Evolutionary conservation across 2,329 filamentous ascomycete genomes (phyloP).

Genomic region (Hymenoscyphus repandus): DNA sequence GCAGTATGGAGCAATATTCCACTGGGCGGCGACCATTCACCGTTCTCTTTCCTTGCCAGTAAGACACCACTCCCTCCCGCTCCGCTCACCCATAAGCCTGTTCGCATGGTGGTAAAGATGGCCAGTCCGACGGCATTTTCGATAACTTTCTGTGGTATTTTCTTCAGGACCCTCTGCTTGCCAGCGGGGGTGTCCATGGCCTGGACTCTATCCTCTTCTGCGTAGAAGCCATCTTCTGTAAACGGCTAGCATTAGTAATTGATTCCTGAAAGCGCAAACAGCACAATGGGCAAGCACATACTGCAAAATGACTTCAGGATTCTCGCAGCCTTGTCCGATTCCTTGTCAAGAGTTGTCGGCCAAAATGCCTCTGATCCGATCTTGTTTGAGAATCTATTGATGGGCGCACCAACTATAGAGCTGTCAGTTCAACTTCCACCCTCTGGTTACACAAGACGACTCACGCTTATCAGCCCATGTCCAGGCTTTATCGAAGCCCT

Average conservation of each 20-base stretch:
- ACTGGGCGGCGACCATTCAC: conserved; percentile 86
- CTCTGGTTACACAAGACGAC: not conserved
- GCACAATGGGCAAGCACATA: conserved; percentile 37
- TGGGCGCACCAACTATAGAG: conserved; percentile 52
- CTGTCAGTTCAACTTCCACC: conserved; percentile 27
- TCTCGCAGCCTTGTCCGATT: conserved; percentile 85
- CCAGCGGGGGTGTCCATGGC: conserved; percentile 37
- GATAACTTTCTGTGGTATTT: conserved; percentile 82
- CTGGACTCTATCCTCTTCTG: conserved; percentile 40
- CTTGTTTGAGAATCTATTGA: conserved; percentile 78
- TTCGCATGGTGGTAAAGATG: conserved; percentile 94
- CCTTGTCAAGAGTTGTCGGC: conserved; percentile 79
- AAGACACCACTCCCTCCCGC: conserved; percentile 86
- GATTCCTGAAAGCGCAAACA: not conserved
- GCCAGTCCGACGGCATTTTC: conserved; percentile 85
- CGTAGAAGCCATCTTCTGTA: conserved; percentile 63
- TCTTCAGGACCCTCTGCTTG: conserved; percentile 61
- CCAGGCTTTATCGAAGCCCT: conserved; percentile 71
- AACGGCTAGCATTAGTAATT: conserved; percentile 16
- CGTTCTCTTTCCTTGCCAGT: conserved; percentile 76
- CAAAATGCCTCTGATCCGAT: conserved; percentile 78
- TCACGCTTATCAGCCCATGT: conserved; percentile 57
- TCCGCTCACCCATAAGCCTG: conserved; percentile 85
- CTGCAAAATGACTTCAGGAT: conserved; percentile 89
- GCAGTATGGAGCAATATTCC: conserved; percentile 88